Percentiles rank a stretch among this genome's conserved stretches.
Conservation (phyloP, 1,284 basidiomycete genomes). For the Lentinus polychrous region DNA sequence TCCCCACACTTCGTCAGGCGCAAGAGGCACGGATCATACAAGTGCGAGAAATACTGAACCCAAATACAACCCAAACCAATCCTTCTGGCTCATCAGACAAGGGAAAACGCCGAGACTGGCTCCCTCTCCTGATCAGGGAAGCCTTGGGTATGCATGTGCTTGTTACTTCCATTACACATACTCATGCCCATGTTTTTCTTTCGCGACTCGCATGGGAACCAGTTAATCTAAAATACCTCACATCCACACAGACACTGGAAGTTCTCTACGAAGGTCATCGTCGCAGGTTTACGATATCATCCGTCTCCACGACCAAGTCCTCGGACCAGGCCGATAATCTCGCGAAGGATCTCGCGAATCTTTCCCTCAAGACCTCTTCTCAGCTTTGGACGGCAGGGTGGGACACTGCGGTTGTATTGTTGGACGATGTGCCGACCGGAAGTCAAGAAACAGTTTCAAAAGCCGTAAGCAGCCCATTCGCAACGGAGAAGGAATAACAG, state of each 20-base stretch:
- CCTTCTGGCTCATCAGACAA: slow-evolving; percentile 19
- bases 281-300: slow-evolving; percentile 47
- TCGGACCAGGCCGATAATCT: slow-evolving; percentile 27
- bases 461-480: too few species aligned
- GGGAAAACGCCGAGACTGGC: slow-evolving; percentile 53
- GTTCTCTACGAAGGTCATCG: slow-evolving; percentile 55
- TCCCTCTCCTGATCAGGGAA: slow-evolving; percentile 57
- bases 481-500: too few species aligned
- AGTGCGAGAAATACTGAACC: slow-evolving; percentile 38
- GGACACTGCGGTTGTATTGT: slow-evolving; percentile 50
- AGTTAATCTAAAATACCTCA: slow-evolving; percentile 75
- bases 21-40: slow-evolving; percentile 45
- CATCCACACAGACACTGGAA: slow-evolving; percentile 52
- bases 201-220: background rate
- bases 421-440: slow-evolving; percentile 21
- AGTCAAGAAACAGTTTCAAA: too few species aligned
- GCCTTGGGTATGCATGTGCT: slow-evolving; percentile 41
- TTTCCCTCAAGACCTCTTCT: slow-evolving; percentile 33
- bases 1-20: slow-evolving; percentile 43
- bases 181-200: slow-evolving; percentile 6
- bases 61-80: slow-evolving; percentile 6
- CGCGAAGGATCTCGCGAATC: slow-evolving; percentile 30
- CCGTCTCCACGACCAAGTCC: slow-evolving; percentile 35
- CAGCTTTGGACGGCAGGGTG: slow-evolving; percentile 54
- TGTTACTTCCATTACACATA: background rate